A percentile compares a stretch with the other conserved stretches of the same genome.
phyloP scores from a whole-genome alignment of 2,329 filamentous ascomycete genomes.

The Penicillium brevicompactum region DNA sequence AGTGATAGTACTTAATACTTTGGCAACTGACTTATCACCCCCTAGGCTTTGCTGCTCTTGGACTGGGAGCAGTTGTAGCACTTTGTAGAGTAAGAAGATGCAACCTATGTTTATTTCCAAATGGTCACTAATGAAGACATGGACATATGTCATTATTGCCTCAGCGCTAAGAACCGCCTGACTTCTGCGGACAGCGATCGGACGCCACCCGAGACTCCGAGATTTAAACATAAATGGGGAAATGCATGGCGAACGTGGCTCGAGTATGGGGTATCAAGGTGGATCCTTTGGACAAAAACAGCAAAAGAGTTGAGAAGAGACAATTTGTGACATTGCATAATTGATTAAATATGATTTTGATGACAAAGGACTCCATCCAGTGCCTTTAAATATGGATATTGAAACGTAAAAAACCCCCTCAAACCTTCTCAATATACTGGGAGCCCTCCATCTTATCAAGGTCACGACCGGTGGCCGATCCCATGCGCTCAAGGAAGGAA shows the following conservation, averaged over 20 bases:
- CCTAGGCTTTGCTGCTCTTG: too few species aligned
- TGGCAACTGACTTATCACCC: too few species aligned
- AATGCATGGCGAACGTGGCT: background rate
- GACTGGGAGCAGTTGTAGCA: too few species aligned
- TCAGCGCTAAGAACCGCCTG: background rate
- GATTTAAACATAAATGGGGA: background rate
- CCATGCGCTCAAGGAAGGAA: constrained; percentile 23
- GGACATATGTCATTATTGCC: background rate
- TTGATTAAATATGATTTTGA: background rate
- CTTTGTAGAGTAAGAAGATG: too few species aligned
- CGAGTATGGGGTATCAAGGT: background rate
- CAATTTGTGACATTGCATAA: background rate
- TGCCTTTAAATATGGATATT: background rate
- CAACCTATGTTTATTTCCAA: too few species aligned
- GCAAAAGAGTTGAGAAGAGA: background rate
- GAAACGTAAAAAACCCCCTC: background rate
- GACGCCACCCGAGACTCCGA: constrained; percentile 1
- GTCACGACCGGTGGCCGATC: constrained; percentile 13
- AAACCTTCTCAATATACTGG: constrained; percentile 25
- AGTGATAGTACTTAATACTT: too few species aligned
- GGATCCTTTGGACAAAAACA: background rate
- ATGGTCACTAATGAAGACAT: background rate
- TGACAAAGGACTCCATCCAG: background rate
- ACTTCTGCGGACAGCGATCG: background rate
- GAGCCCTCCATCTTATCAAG: constrained; percentile 19